Evolutionary conservation across 1,284 basidiomycete genomes (phyloP).

Genomic region (Sporisorium exsertum): DNA sequence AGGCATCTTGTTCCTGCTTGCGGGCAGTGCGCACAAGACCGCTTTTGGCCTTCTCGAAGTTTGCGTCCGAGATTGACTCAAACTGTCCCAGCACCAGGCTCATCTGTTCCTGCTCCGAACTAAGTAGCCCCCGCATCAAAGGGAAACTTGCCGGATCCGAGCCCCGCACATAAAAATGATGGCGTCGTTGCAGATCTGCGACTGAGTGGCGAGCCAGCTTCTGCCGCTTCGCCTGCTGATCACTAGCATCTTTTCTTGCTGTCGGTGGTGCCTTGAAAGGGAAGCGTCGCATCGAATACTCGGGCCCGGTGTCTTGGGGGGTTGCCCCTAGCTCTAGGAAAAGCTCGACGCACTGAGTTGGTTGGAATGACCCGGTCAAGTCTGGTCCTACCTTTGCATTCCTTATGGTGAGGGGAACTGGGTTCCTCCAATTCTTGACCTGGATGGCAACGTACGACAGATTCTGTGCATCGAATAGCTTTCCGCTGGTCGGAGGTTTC

Average conservation of each 20-base stretch:
- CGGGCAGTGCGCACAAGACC: too few relatives aligned
- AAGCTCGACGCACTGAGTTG: not conserved
- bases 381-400: not conserved
- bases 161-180: not conserved
- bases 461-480: not conserved
- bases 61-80: too few relatives aligned
- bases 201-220: not conserved
- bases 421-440: not conserved
- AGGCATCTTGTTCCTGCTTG: too few relatives aligned
- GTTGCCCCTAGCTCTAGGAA: not conserved
- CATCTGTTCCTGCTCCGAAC: not conserved
- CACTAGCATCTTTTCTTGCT: not conserved
- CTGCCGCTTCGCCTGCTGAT: not conserved
- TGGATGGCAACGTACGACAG: not conserved
- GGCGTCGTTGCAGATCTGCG: too few relatives aligned
- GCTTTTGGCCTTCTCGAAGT: too few relatives aligned
- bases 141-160: not conserved
- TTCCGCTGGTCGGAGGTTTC: not conserved
- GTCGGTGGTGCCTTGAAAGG: too few relatives aligned
- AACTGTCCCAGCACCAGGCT: not conserved
- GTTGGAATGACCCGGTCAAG: not conserved
- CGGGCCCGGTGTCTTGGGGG: too few relatives aligned
- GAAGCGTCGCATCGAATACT: not conserved
- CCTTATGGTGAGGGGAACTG: not conserved
- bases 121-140: not conserved